Conservation (phyloP, 306 rosid species). For the Luffa aegyptiaca region DNA sequence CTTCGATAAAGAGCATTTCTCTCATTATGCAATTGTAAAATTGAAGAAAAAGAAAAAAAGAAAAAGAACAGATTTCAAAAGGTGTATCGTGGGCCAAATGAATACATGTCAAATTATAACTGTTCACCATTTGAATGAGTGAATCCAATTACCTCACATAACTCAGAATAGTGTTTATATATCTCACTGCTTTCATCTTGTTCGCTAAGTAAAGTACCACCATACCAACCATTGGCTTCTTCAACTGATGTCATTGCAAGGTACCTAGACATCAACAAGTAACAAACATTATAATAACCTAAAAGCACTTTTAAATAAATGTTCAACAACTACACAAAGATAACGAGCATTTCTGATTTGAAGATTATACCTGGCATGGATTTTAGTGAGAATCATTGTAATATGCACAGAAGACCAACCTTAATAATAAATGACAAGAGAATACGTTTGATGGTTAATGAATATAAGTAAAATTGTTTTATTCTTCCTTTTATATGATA, state of each 20-base stretch:
- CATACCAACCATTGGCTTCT: slow-evolving; percentile 82
- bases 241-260: slow-evolving; percentile 55
- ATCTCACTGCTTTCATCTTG: slow-evolving; percentile 81
- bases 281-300: background rate
- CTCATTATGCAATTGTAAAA: background rate
- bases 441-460: background rate
- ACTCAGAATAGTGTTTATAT: slow-evolving; percentile 72
- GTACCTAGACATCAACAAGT: slow-evolving; percentile 43
- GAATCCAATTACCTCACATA: slow-evolving; percentile 52
- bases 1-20: background rate
- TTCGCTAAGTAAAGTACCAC: slow-evolving; percentile 76
- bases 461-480: background rate
- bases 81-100: too few species aligned
- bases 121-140: background rate
- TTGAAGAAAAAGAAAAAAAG: background rate
- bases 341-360: background rate
- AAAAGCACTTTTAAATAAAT: background rate
- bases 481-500: background rate
- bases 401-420: background rate
- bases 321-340: background rate
- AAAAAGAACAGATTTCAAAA: background rate
- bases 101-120: background rate
- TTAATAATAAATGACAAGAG: background rate
- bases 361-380: background rate
- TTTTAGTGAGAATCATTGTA: background rate